Evolutionary conservation across 306 rosid species (phyloP).

Genomic region (Cucurbita maxima): DNA sequence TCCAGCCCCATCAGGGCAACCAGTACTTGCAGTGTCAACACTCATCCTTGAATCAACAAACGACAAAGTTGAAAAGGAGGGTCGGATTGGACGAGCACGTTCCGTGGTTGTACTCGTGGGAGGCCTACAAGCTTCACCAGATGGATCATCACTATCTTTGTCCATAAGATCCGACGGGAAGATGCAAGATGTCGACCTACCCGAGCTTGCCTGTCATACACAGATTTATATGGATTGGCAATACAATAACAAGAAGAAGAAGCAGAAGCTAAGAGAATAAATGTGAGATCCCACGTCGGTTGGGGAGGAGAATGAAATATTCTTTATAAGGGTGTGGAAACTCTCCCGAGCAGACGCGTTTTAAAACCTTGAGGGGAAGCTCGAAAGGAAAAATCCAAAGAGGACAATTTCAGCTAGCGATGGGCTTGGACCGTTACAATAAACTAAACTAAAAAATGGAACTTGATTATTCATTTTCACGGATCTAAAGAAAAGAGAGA

Average conservation of each 20-base stretch:
- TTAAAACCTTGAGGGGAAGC: too few relatives aligned
- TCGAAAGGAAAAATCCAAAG: too few relatives aligned
- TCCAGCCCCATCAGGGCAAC: slow-evolving; percentile 21
- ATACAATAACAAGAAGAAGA: neutral
- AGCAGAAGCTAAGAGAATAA: neutral
- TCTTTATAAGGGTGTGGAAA: too few relatives aligned
- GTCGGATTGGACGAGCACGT: slow-evolving; percentile 14
- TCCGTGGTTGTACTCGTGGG: slow-evolving; percentile 16
- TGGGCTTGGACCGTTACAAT: too few relatives aligned
- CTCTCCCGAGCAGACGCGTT: too few relatives aligned
- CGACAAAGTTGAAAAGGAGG: slow-evolving; percentile 27
- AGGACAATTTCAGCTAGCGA: too few relatives aligned
- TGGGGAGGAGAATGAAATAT: too few relatives aligned
- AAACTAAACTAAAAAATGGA: neutral
- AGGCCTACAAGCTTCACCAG: slow-evolving; percentile 6
- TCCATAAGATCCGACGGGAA: slow-evolving; percentile 15
- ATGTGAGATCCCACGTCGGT: too few relatives aligned
- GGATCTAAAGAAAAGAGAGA: neutral
- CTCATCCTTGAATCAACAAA: slow-evolving; percentile 25
- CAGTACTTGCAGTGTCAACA: slow-evolving; percentile 17
- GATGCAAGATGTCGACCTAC: slow-evolving; percentile 20
- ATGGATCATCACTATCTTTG: slow-evolving; percentile 13
- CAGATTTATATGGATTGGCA: slow-evolving; percentile 12
- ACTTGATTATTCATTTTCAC: neutral
- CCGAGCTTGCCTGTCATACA: slow-evolving; percentile 42